Percentiles rank a stretch among this genome's conserved stretches.
Conservation (phyloP, 495 filamentous ascomycete species). For the Penicillium fimorum region DNA sequence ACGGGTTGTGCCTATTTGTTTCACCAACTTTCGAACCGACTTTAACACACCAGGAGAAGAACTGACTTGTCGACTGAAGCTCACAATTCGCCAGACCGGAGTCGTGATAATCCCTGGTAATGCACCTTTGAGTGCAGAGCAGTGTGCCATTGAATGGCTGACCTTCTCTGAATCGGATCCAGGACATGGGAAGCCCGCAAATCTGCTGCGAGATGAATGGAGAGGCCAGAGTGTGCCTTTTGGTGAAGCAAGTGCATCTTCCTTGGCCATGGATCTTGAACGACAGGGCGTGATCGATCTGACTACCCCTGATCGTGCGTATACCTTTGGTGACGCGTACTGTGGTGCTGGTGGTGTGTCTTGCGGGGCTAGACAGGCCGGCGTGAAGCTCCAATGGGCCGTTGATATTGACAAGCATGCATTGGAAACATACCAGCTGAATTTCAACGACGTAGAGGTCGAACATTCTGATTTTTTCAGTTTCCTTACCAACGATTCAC, state of each 20-base stretch:
- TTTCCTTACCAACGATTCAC: constrained; percentile 30
- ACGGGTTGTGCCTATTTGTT: constrained; percentile 24
- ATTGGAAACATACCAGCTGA: constrained; percentile 53
- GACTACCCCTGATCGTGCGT: constrained; percentile 31
- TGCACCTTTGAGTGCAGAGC: constrained; percentile 3
- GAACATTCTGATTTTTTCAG: constrained; percentile 24
- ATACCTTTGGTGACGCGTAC: constrained; percentile 70
- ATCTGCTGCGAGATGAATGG: constrained; percentile 30
- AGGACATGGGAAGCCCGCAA: constrained; percentile 5
- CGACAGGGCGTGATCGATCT: constrained; percentile 23
- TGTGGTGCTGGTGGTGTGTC: constrained; percentile 78
- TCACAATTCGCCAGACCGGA: constrained; percentile 9
- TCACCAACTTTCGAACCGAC: constrained; percentile 33
- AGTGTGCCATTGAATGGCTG: constrained; percentile 31
- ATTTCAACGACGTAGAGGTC: constrained; percentile 57
- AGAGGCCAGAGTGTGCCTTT: constrained; percentile 29
- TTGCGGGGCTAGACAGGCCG: constrained; percentile 62
- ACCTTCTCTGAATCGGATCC: constrained; percentile 27
- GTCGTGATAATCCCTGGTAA: not conserved
- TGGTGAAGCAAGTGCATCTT: constrained; percentile 15
- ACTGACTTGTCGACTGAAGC: constrained; percentile 35
- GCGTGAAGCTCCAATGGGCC: constrained; percentile 56
- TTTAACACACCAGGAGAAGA: constrained; percentile 7
- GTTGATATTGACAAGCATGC: constrained; percentile 62
- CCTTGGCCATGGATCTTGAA: constrained; percentile 11